A percentile compares a stretch with the other conserved stretches of the same genome.
phyloP scores from a whole-genome alignment of 164 flowering plant genomes.

The Magnolia officinalis region DNA sequence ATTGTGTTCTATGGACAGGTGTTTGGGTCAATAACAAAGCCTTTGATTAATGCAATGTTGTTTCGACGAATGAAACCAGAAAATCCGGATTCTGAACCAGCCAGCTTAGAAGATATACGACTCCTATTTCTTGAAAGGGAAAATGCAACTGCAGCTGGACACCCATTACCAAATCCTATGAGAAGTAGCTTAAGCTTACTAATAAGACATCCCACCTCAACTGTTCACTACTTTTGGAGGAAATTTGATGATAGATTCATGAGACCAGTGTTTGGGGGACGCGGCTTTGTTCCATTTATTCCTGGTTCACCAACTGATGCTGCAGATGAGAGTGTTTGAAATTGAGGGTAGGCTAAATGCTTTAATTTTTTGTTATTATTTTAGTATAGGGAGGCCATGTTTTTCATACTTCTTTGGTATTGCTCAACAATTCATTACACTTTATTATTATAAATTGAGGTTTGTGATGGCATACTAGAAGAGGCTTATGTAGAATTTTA shows the following conservation, averaged over 20 bases:
- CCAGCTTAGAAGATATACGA: slow-evolving; percentile 50
- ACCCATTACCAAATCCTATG: slow-evolving; percentile 11
- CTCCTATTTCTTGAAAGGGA: slow-evolving; percentile 44
- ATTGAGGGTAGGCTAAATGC: neutral
- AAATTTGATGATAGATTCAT: slow-evolving; percentile 70
- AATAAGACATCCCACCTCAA: slow-evolving; percentile 48
- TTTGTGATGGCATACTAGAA: too few species aligned
- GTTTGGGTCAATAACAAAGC: slow-evolving; percentile 71
- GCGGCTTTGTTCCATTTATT: slow-evolving; percentile 59
- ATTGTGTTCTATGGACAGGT: slow-evolving; percentile 32
- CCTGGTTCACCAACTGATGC: slow-evolving; percentile 54
- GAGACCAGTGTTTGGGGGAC: slow-evolving; percentile 80
- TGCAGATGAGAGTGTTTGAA: slow-evolving; percentile 4
- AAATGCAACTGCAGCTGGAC: slow-evolving; percentile 16
- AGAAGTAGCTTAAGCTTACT: slow-evolving; percentile 47
- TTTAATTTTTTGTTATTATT: neutral
- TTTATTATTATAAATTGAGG: neutral
- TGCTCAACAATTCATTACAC: neutral
- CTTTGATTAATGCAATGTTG: slow-evolving; percentile 46
- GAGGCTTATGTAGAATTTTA: neutral
- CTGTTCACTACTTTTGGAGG: slow-evolving; percentile 80
- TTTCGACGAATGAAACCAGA: slow-evolving; percentile 22
- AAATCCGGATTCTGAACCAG: slow-evolving; percentile 32
- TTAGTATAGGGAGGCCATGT: neutral
- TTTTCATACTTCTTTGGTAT: neutral